Base-by-base conservation (phyloP, 2,329 filamentous ascomycete genomes). In the Arthrobotrys sphaeroides region DNA sequence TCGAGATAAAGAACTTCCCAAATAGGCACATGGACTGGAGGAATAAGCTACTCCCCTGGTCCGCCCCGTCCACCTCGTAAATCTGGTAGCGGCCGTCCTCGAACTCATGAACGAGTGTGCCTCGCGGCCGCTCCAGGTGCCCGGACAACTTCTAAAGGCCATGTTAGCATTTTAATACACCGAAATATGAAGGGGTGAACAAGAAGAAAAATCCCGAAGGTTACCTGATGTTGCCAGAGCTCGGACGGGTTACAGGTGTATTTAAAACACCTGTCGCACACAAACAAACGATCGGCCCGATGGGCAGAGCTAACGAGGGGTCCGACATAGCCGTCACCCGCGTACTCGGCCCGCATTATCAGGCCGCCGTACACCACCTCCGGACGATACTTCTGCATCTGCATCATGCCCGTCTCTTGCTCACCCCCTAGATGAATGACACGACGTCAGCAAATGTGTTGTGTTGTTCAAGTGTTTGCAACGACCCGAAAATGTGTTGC, bases 21-120 rank as follows among this genome's bases (percentile, higher is more conserved):
- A 98, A 97, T 49, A 99, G 89, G 7, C 92, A 97, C 10, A 99
- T 87, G 80, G 97, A 97, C 83, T 98, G 95, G 79, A 93, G 94
- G 82, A 96, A 98, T 28, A 97, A 87, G 91, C 77, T 97, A 88
- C 78, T 90, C 88, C 81, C 47, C 47, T 55, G 28, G 24, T 55
- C 24, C 16, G 94, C 93, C 18, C 95, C 95, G 81, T 99, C 95
- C 5, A 98, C 89, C 82, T 97, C 92, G 88, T 93, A 95, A 6
- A 99, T 89, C 75, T 91, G 90, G 86, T 94, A 96, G 79, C 91
- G 90, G 55, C 90, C 91, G 78, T 91, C 87, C 57, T 90, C 84
- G 53, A 74, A 74, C 51, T 85, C 82, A 36, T 78, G 74, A 16
- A 78, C 77, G n/a, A 83, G 79, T 67, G 85, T 83, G 70, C 86